phyloP scores from a whole-genome alignment of 495 filamentous ascomycete genomes.

The Xylaria venustula region DNA sequence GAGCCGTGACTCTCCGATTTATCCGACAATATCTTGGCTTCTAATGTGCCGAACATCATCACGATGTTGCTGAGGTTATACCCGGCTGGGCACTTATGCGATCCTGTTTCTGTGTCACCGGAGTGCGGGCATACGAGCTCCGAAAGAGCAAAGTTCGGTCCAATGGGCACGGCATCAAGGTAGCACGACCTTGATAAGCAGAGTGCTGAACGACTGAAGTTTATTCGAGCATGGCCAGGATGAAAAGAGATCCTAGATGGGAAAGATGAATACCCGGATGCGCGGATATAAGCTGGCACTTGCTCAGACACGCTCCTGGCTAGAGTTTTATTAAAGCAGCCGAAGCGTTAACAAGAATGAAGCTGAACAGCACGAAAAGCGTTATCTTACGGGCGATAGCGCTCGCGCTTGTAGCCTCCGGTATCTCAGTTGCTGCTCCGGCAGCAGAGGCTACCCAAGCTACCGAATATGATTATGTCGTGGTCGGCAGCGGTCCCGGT shows the following conservation, averaged over 20 bases:
- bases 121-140: constrained; percentile 1
- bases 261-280: not conserved
- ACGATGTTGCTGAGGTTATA: not conserved
- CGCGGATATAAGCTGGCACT: constrained; percentile 1
- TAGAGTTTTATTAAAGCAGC: not conserved
- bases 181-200: not conserved
- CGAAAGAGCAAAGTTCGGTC: not conserved
- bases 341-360: not conserved
- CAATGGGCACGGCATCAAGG: not conserved
- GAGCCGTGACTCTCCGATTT: not conserved
- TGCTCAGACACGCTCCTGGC: not conserved
- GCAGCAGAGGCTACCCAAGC: not conserved
- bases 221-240: not conserved
- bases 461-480: constrained; percentile 37
- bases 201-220: not conserved
- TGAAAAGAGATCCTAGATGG: not conserved
- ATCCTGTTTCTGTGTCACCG: not conserved
- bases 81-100: constrained; percentile 8
- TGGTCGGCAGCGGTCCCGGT: constrained; percentile 49
- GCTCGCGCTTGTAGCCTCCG: not conserved
- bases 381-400: not conserved
- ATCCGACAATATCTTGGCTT: not conserved
- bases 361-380: not conserved
- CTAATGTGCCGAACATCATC: constrained; percentile 2
- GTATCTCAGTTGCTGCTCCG: not conserved